A percentile compares a stretch with the other conserved stretches of the same genome.
phyloP scores from a whole-genome alignment of 179 eudicot genomes.

The Corrigiola litoralis region DNA sequence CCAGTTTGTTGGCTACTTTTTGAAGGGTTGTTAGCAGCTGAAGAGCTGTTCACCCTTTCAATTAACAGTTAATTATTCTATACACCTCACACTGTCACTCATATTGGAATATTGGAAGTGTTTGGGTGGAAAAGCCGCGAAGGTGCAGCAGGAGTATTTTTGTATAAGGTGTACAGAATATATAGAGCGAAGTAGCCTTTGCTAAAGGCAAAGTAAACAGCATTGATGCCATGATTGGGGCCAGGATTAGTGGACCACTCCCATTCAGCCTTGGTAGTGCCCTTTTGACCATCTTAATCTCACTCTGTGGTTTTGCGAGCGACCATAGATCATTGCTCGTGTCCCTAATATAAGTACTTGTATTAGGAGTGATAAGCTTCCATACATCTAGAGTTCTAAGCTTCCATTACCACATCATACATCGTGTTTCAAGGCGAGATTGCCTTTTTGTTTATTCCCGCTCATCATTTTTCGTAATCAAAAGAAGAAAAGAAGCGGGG shows the following conservation, averaged over 20 bases:
- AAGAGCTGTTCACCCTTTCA: too few relatives aligned
- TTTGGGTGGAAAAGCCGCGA: conserved; percentile 4
- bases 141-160: too few relatives aligned
- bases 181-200: conserved; percentile 1
- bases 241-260: conserved; percentile 19
- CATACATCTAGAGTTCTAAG: too few relatives aligned
- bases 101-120: neutral
- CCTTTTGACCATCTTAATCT: conserved; percentile 28
- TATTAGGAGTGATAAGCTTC: too few relatives aligned
- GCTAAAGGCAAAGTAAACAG: conserved; percentile 26
- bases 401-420: neutral
- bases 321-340: neutral
- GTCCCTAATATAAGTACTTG: too few relatives aligned
- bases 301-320: neutral
- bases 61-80: too few relatives aligned
- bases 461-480: conserved; percentile 12
- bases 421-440: neutral
- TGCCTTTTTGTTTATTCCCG: conserved; percentile 14
- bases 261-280: conserved; percentile 8
- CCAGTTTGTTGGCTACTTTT: neutral
- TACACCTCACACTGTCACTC: neutral
- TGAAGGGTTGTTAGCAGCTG: too few relatives aligned
- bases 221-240: conserved; percentile 16
- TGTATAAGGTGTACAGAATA: neutral
- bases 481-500: conserved; percentile 11